Evolutionary conservation across 768 basidiomycete genomes (phyloP), one percentile per base, ranked within the genome.

Genomic region (Tulasnella sp.): DNA sequence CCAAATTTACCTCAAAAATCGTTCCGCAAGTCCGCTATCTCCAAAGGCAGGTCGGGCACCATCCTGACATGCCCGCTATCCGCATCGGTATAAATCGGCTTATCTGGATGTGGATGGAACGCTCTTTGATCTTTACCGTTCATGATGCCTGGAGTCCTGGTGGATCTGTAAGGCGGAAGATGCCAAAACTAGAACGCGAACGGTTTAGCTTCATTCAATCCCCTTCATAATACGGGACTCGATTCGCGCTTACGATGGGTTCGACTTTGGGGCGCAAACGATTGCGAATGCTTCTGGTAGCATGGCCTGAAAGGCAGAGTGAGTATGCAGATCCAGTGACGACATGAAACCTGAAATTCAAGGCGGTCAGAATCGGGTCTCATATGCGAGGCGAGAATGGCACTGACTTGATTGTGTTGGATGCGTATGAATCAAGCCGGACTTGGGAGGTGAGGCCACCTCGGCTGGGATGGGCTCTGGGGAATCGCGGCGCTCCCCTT

Each of bases 231-330:
- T n/a, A n/a, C n/a, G n/a, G n/a, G n/a, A n/a, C n/a, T n/a, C n/a
- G 16, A 58, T 80, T 38, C 78, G 34, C 71, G 83, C 91, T 38
- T 85, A 94, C 92, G 89, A 91, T 0, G 95, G 95, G 27, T 88
- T 90, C 1, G 90, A 92, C 72, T 89, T 90, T 0, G 96, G 96
- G 4, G 95, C 94, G 83, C 94, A 96, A 21, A 98, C 96, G 52
- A 97, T 93, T 0, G 96, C 96, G 84, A 97, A 94, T 0, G 94
- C 95, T 83, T 98, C 96, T 0, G 93, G 93, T 4, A 98, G 88
- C 92, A 95, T 96, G 46, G 90, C 85, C 82, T 97, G 96, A 86
- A 96, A 98, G 10, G 90, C 92, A 1, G 93, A 91, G 84, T 97
- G 96, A 3, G 95, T 97, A 82, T 98, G 96, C 31, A 98, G 85